Percentiles rank a stretch among this genome's conserved stretches.
These are phyloP conservation scores for Lactarius hengduanensis DNA, from an alignment of 768 basidiomycete species.

Conservation along the genomic window DNA sequence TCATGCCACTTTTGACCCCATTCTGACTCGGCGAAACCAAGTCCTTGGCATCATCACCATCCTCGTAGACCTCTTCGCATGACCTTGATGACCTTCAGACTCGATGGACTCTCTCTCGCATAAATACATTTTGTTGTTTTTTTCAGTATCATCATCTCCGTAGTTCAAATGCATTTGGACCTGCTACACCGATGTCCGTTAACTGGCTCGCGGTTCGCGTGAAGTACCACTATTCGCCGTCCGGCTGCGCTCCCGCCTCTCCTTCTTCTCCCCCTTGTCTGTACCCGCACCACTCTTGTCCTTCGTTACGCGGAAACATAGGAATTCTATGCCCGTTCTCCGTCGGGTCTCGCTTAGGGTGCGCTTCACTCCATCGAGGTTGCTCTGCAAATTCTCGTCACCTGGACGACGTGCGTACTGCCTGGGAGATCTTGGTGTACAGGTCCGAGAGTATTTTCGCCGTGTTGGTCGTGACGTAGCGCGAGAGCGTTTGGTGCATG, in stretches of 20 bases:
- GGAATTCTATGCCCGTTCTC: conserved; percentile 90
- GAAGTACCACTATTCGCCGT: conserved; percentile 4
- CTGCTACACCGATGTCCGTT: neutral
- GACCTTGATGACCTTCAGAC: conserved; percentile 6
- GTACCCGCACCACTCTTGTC: conserved; percentile 31
- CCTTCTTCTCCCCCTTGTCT: conserved; percentile 26
- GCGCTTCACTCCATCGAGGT: conserved; percentile 89
- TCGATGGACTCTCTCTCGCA: neutral
- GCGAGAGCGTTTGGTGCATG: conserved; percentile 91
- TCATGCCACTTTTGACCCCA: neutral
- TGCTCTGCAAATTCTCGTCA: conserved; percentile 81
- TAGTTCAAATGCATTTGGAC: conserved; percentile 37
- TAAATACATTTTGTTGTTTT: conserved; percentile 8
- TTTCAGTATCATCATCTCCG: conserved; percentile 29
- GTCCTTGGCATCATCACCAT: conserved; percentile 91
- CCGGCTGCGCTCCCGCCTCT: conserved; percentile 20
- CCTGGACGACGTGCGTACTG: conserved; percentile 84
- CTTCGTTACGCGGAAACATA: conserved; percentile 86
- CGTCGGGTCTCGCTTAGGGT: conserved; percentile 83
- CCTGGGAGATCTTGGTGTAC: conserved; percentile 92
- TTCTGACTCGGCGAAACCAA: conserved; percentile 32
- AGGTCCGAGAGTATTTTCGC: conserved; percentile 85
- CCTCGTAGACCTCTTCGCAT: conserved; percentile 66
- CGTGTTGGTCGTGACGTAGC: conserved; percentile 80
- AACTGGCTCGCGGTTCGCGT: conserved; percentile 17